A percentile compares a stretch with the other conserved stretches of the same genome.
Conservation (phyloP, 2,329 filamentous ascomycete genomes). For the Cucurbitaria berberidis region DNA sequence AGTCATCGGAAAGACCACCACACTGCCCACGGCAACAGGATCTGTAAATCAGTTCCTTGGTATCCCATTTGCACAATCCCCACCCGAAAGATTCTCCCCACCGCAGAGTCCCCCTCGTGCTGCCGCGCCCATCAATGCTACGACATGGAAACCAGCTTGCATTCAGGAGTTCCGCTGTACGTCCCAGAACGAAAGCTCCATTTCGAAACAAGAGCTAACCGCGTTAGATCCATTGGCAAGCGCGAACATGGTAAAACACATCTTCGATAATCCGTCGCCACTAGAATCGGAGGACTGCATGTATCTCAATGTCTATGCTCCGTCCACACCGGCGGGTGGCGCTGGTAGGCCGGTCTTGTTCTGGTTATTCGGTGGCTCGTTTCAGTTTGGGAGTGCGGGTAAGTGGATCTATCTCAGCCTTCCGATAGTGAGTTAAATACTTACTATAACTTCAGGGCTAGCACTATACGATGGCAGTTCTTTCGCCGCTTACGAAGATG, state of each 20-base stretch:
- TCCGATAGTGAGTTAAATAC: neutral
- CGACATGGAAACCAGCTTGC: conserved; percentile 26
- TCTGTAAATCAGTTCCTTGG: conserved; percentile 41
- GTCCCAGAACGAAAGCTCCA: neutral
- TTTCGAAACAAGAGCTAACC: neutral
- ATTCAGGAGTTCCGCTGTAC: conserved; percentile 36
- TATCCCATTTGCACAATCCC: conserved; percentile 36
- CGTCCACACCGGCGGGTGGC: conserved; percentile 20
- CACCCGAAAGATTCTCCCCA: conserved; percentile 33
- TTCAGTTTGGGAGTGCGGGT: conserved; percentile 32
- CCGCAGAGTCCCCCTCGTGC: conserved; percentile 22
- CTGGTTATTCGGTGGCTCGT: conserved; percentile 41
- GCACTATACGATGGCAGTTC: conserved; percentile 32
- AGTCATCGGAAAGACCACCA: conserved; percentile 34
- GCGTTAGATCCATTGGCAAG: conserved; percentile 22
- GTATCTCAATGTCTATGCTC: conserved; percentile 48
- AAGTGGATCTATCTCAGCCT: neutral
- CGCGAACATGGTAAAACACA: conserved; percentile 13
- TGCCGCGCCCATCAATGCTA: conserved; percentile 21
- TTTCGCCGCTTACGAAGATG: conserved; percentile 39
- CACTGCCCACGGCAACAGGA: conserved; percentile 23
- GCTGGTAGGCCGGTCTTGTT: conserved; percentile 35
- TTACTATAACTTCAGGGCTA: conserved; percentile 6
- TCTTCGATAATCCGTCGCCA: conserved; percentile 34
- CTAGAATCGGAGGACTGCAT: conserved; percentile 50